These are phyloP conservation scores for Carex sylvatica DNA, from an alignment of 202 grass and related monocot species.

Conservation along the genomic window DNA sequence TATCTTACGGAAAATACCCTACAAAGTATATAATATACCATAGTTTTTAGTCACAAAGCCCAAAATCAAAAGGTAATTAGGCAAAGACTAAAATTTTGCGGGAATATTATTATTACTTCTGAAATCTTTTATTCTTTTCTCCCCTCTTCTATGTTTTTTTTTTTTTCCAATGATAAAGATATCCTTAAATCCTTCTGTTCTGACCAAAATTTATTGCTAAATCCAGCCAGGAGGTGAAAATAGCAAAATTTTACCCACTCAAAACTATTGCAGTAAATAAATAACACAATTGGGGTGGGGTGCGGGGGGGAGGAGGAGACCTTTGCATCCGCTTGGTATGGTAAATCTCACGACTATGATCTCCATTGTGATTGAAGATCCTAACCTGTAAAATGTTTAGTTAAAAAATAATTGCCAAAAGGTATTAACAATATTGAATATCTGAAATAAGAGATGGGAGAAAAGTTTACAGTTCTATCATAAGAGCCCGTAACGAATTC, in stretches of 20 bases:
- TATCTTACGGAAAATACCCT: constrained; percentile 96
- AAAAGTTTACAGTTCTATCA: constrained; percentile 72
- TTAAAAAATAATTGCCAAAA: background rate
- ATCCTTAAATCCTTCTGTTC: background rate
- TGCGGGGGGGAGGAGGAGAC: constrained; percentile 21
- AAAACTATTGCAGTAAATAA: constrained; percentile 9
- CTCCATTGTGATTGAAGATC: constrained; percentile 76
- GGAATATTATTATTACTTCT: background rate
- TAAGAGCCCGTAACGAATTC: constrained; percentile 99
- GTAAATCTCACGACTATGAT: constrained; percentile 95
- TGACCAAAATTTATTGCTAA: background rate
- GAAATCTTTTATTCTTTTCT: background rate
- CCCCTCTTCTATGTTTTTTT: background rate
- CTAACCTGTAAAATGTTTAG: constrained; percentile 62
- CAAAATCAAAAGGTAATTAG: background rate
- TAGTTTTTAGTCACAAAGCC: background rate
- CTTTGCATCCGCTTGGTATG: constrained; percentile 99
- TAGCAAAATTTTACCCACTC: background rate
- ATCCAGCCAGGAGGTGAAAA: background rate
- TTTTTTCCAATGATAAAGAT: background rate
- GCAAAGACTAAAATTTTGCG: background rate
- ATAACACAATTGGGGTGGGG: background rate
- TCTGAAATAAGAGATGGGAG: constrained; percentile 14
- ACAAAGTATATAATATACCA: constrained; percentile 23
- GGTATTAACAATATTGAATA: background rate